Base-by-base conservation (phyloP, 768 basidiomycete genomes). In the Suillus americanus region DNA sequence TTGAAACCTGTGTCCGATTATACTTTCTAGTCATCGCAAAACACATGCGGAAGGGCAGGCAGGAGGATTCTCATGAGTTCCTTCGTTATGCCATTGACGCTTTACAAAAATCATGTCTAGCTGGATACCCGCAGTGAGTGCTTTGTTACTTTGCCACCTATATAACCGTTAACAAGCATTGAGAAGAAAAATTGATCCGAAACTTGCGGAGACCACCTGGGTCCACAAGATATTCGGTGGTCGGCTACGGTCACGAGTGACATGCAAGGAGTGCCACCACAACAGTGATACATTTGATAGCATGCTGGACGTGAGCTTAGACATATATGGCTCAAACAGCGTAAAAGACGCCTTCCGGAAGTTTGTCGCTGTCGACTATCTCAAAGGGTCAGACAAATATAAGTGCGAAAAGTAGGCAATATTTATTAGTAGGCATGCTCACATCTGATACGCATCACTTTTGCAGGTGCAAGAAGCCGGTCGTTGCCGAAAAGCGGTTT, bases 1-100 rank as follows among this genome's bases (percentile, higher is more conserved):
- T 37, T 60, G 45, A 48, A 6, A 62, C 64, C 70, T 45, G 68
- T 12, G 37, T 56, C 56, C 33, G 23, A 50, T 70, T 51, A 63
- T 45, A 30, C 40, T 62, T 38, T 50, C 50, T 57, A 98, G 95
- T 82, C 9, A 95, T 99, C 65, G 95, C 95, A 18, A 95, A 95
- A 74, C 89, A 93, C 70, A 88, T 98, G 87, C 87, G 89, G 48
- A 85, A 80, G 77, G 95, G 94, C n/a, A 81, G 94, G 69, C 97
- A 99, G 75, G 97, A 99, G 73, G 97, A 99, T 74, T 89, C 97
- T 10, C 97, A 99, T 73, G 97, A 99, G 77, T 99, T 99, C 73
- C 87, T 99, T 57, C 89, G 97, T 38, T 97, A 96, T 76, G 89
- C 90, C 23, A 88, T 98, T 37, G 97, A 99, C 71, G 91, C 89